Conservation (phyloP, 108 stramenopile genomes). For the Cyclostephanos tholiformis region DNA sequence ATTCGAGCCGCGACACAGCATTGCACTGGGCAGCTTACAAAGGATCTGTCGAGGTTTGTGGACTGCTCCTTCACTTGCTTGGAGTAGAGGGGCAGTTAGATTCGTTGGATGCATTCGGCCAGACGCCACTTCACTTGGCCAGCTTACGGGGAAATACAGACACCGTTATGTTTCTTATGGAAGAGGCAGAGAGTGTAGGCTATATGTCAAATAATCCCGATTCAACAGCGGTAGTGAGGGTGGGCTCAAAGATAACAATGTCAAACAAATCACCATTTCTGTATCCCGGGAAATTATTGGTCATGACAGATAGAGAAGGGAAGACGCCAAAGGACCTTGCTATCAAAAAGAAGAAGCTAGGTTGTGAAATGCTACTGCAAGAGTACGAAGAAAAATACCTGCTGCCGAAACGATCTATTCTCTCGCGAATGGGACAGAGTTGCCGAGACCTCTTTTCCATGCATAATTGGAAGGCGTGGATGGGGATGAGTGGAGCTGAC, state of each 20-base stretch:
- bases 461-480: conserved; percentile 73
- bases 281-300: conserved; percentile 45
- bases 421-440: conserved; percentile 35
- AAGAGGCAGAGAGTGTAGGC: conserved; percentile 46
- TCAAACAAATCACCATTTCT: conserved; percentile 15
- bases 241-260: conserved; percentile 31
- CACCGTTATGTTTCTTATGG: conserved; percentile 76
- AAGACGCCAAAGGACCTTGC: conserved; percentile 79
- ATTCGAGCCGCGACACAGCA: conserved; percentile 86
- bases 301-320: conserved; percentile 70
- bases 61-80: conserved; percentile 79
- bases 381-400: conserved; percentile 59
- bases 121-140: conserved; percentile 95
- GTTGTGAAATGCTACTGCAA: conserved; percentile 62
- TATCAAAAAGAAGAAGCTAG: conserved; percentile 77
- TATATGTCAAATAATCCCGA: not conserved
- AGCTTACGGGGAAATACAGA: conserved; percentile 86
- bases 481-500: conserved; percentile 59
- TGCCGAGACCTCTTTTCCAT: conserved; percentile 47
- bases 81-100: conserved; percentile 53
- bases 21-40: conserved; percentile 98
- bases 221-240: conserved; percentile 26
- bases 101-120: conserved; percentile 86
- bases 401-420: conserved; percentile 21
- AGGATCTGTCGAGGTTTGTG: conserved; percentile 86